Evolutionary conservation across 768 basidiomycete genomes (phyloP), one percentile per base, ranked within the genome.

Genomic region (Trametes punicea): DNA sequence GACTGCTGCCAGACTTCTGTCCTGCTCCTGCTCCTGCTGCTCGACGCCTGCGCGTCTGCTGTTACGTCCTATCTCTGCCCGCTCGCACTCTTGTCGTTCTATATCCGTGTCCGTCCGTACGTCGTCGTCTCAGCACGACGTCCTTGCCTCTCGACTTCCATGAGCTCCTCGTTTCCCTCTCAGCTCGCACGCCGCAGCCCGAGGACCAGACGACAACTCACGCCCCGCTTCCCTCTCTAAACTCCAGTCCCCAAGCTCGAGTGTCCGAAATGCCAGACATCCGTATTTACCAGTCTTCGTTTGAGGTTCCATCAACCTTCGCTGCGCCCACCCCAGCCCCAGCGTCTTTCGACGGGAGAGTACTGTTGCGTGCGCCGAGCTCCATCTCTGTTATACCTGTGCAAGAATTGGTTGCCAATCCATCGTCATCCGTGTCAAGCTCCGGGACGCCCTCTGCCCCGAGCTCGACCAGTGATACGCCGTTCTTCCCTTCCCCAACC

Each of bases 401-500:
- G 11, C n/a, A n/a, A n/a, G n/a, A n/a, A n/a, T n/a, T n/a, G n/a
- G n/a, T n/a, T n/a, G n/a, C n/a, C n/a, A n/a, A 26, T 4, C 41
- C 18, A 21, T 16, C 40, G 18, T 20, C 27, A 6, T 20, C 52
- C 21, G 18, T 30, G 5, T 21, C 29, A n/a, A n/a, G 27, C 33
- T 15, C 16, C 6, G 41, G n/a, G 36, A 10, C 18, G 13, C 26
- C 38, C n/a, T 30, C 29, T 18, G 38, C 50, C 4, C 10, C 54
- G 9, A 51, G 44, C 38, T 46, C 56, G n/a, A 60, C 58, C 0
- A 46, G 27, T 11, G 49, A 55, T 4, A 11, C 36, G 1, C 58
- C 58, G 6, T 55, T 55, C 44, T 60, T 60, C 25, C 58, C 58
- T 5, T n/a, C 46, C 2, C 51, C 57, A 4, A 48, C 51, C 8